Base-by-base conservation (phyloP, 1,139 yeast genomes). In the Yamadazyma sp. region DNA sequence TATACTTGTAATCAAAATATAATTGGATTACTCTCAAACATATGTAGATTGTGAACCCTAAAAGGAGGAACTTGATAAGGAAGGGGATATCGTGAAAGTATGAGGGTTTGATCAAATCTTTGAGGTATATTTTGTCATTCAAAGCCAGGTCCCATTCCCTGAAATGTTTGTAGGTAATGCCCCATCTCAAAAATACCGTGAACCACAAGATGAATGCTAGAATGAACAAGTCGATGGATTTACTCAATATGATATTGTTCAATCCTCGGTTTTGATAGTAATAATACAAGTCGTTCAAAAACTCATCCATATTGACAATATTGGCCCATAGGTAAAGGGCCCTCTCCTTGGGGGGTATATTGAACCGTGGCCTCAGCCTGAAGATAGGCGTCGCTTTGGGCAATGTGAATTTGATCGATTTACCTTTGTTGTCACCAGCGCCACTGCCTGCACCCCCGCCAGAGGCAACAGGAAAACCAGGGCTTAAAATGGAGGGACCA, bases 261-360 rank as follows among this genome's bases (percentile, higher is more conserved):
- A 85, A 73, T 0, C 99, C 99, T 55, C 83, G 86, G 3, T 95
- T 96, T 32, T 86, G 66, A 56, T 86, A 94, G 58, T 89, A 92
- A 40, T 76, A 73, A 60, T 94, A 92, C 6, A 89, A 83, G 50
- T 91, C 95, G 40, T 79, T 79, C 22, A 92, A 67, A 52, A 92
- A 92, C 37, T 81, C 77, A 61, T 92, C 98, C 61, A 92, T 74
- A 58, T 92, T 91, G 49, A 87, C 87, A 25, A 92, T 88, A 53
- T 92, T 92, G 1, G 98, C 95, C 98, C 98, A 94, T 43, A 87
- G 75, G 86, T 96, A 92, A 31, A 87, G 68, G 0, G 98, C 96
- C 37, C 91, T 66, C 56, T 91, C 97, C 49, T 75, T 78, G 1
- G 95, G 76, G 8, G 76, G 75, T 10, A 71, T 69, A 5, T 64